Base-by-base conservation (phyloP, 2,329 filamentous ascomycete genomes). In the Bipolaris sorokiniana region DNA sequence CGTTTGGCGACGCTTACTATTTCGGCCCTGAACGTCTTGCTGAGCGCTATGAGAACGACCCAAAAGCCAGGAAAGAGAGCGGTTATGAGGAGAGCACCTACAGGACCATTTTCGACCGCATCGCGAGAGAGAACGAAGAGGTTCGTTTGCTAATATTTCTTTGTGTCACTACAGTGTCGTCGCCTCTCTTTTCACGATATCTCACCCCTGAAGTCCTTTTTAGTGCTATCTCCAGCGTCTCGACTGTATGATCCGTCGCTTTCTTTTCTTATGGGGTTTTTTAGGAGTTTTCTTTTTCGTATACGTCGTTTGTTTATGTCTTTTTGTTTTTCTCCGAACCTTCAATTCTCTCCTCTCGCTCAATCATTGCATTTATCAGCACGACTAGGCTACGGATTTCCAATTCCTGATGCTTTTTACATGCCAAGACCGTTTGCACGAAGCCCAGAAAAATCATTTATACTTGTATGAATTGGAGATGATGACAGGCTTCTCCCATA, bases 1-100 rank as follows among this genome's bases (percentile, higher is more conserved):
- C 95, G 5, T 98, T 98, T 78, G 94, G 94, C 51, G 95, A 98
- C 79, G 90, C 93, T 59, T 98, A 94, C 75, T 98, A 98, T 81
- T 98, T 90, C 73, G 94, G 95, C 50, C 93, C 94, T 6, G 95
- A 99, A 80, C 86, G 91, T 67, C 83, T 98, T 67, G 88, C 90
- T 70, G 81, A 85, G 50, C 87, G 95, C 69, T 99, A 91, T 74
- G 88, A 88, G 71, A 76, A 89, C 42, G 90, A 97, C 64, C 82
- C 84, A 68, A 73, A 81, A 59, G 76, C 75, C 45, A 76, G 81
- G 56, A 62, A 74, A 42, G 73, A 84, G 68, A 90, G 86, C 64
- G 90, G 90, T 51, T 91, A 90, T 69, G 78, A 82, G 41, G 75
- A 88, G 48, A 87, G 85, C 65, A 95, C 90, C 1, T 96, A 87